Evolutionary conservation across 345 rosid species (phyloP).

Genomic region (Rhodamnia argentea): DNA sequence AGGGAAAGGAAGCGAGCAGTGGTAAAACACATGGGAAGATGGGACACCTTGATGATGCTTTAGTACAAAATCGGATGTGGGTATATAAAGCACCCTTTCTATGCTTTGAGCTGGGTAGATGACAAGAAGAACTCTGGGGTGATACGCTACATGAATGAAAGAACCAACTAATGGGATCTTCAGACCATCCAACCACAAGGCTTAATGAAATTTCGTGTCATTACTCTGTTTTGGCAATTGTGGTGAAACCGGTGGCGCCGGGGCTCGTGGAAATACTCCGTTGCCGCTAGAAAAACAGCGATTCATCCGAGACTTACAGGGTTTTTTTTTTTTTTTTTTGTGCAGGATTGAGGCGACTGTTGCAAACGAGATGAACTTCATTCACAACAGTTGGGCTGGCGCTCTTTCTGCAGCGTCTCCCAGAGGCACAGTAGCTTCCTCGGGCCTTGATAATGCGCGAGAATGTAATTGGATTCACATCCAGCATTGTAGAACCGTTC

Average conservation of each 20-base stretch:
- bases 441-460: conserved; percentile 88
- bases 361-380: conserved; percentile 2
- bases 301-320: background rate
- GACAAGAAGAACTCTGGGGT: background rate
- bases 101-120: background rate
- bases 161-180: background rate
- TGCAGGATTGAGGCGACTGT: background rate
- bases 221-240: background rate
- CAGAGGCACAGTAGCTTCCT: conserved; percentile 73
- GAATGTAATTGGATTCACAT: conserved; percentile 57
- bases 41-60: background rate
- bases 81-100: background rate
- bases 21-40: background rate
- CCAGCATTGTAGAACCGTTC: conserved; percentile 68
- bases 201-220: background rate
- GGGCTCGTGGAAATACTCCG: background rate
- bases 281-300: background rate
- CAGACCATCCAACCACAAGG: background rate
- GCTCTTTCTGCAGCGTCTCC: conserved; percentile 78
- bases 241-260: background rate
- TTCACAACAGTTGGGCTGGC: conserved; percentile 60
- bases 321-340: background rate
- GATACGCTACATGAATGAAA: background rate
- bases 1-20: background rate
- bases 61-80: background rate